Conservation (phyloP, 345 rosid genomes). For the Eucalyptus coolabah region DNA sequence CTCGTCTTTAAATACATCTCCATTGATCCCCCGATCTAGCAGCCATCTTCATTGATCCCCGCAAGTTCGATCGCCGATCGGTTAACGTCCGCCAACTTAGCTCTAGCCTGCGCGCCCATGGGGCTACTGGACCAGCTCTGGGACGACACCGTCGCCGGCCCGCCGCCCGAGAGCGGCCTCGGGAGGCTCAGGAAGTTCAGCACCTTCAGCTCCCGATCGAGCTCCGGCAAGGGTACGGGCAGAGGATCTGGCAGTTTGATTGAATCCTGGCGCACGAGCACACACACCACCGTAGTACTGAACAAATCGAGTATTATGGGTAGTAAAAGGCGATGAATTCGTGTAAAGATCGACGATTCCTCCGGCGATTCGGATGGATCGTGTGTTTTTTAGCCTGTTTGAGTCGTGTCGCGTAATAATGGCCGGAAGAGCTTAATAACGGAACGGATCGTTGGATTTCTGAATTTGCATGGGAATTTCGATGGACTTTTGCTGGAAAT, state of each 20-base stretch:
- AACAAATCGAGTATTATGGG: background rate
- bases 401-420: background rate
- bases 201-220: slow-evolving; percentile 46
- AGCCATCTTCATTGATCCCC: background rate
- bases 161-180: slow-evolving; percentile 85
- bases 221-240: slow-evolving; percentile 68
- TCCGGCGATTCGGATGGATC: background rate
- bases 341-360: background rate
- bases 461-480: background rate
- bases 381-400: background rate
- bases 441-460: background rate
- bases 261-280: background rate
- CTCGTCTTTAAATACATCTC: background rate
- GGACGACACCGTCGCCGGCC: slow-evolving; percentile 99
- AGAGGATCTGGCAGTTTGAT: background rate
- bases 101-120: slow-evolving; percentile 19
- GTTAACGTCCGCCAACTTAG: background rate
- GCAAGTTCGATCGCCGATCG: background rate
- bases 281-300: background rate
- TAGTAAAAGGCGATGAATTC: background rate
- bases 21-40: background rate
- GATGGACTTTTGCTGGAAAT: background rate
- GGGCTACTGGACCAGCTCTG: slow-evolving; percentile 85
- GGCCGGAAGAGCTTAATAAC: background rate
- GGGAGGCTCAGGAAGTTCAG: slow-evolving; percentile 82